Base-by-base conservation (phyloP, 208 protist species). In the Crithidia sp. region DNA sequence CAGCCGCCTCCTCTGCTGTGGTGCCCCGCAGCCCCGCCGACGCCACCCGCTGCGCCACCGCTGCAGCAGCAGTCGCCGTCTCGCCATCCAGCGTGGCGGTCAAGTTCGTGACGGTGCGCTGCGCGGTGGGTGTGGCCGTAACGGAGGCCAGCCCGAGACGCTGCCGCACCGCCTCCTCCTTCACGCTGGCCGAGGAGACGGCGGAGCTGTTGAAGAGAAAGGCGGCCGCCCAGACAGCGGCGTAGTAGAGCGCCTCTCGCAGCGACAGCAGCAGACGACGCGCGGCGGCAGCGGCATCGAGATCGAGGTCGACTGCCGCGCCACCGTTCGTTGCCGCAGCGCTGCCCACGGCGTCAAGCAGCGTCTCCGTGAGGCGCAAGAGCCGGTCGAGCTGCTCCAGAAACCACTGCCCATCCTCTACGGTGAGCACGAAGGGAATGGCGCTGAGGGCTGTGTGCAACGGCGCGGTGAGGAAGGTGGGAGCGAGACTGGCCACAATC, bases 371-470 rank as follows among this genome's bases (percentile, higher is more conserved):
- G 12, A 88, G 53, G 4, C 45, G 63, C n/a, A 87, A 60, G 37
- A 92, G 67, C 2, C 39, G 16, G 47, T 87, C 77, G 10, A 96
- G 82, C 64, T 84, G 74, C 5, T 44, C 17, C 28, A 93, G 79
- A 40, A 93, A 85, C 88, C 89, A 96, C 54, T 74, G 68, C 7
- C 89, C 85, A 52, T 92, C 86, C 7, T 86, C 76, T 1, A 79
- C 67, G 37, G 82, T 75, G 39, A 87, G 70, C 17, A 92, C 79
- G 12, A 94, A 76, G 44, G 88, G 91, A 28, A 96, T 83, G 43
- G 91, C 87, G 16, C 74, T 88, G 45, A 96, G 47, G 39, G 91
- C 91, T 5, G 83, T 84, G 75, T 94, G 84, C 41, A 96, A 75
- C 39, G 86, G 84, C 10, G 62, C 69, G 7, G 77, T 76, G 14